Percentiles rank a stretch among this genome's conserved stretches.
Conservation (phyloP, 352 stramenopile genomes). For the Phytophthora boehmeriae region DNA sequence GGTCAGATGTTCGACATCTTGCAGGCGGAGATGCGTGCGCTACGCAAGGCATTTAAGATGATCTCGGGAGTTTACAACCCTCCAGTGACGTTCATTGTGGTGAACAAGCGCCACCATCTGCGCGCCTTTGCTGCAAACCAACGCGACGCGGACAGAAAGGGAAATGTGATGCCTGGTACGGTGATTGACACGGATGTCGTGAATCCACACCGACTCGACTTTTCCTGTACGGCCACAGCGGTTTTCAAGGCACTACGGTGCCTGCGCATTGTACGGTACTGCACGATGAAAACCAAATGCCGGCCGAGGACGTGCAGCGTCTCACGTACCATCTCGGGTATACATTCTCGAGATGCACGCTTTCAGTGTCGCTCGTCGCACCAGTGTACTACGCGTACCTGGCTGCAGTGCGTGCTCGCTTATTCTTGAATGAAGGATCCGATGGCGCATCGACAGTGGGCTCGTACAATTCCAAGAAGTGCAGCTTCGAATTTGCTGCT, state of each 20-base stretch:
- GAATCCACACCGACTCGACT: too few species aligned
- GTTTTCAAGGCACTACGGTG: too few species aligned
- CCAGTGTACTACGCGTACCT: constrained; percentile 85
- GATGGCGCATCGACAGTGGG: constrained; percentile 41
- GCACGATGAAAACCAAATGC: too few species aligned
- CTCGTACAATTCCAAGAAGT: constrained; percentile 47
- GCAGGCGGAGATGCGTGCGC: constrained; percentile 62
- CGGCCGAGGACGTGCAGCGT: too few species aligned
- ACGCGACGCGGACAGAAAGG: too few species aligned
- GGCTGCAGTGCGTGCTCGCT: constrained; percentile 72
- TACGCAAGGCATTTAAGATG: constrained; percentile 57
- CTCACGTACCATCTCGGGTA: constrained; percentile 74
- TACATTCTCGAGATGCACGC: constrained; percentile 77
- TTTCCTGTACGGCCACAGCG: too few species aligned
- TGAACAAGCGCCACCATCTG: too few species aligned
- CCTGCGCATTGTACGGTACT: too few species aligned
- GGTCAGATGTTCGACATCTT: too few species aligned
- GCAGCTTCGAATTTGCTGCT: constrained; percentile 57
- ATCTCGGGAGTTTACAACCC: constrained; percentile 58
- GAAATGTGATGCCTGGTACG: too few species aligned
- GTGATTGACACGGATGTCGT: too few species aligned
- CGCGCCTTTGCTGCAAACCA: too few species aligned
- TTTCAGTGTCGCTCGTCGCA: constrained; percentile 74
- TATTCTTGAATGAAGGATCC: constrained; percentile 65
- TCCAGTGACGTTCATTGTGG: constrained; percentile 75